phyloP scores from a whole-genome alignment of 768 basidiomycete species.

The Lentinula guzmanii region DNA sequence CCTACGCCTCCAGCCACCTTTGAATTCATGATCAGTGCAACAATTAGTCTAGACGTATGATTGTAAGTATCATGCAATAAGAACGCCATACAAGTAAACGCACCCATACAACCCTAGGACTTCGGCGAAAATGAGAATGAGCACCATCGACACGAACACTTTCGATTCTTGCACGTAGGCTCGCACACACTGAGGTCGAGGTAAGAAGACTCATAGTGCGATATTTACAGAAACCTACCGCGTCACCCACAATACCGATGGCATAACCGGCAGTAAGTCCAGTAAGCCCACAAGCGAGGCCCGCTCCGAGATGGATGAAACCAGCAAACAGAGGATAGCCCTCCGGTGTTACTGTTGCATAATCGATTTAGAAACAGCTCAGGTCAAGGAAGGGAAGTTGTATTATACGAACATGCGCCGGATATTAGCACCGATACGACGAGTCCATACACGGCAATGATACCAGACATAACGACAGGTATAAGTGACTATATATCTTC shows the following conservation, averaged over 20 bases:
- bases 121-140: conserved; percentile 91
- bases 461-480: conserved; percentile 97
- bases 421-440: conserved; percentile 93
- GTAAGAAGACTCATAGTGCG: conserved; percentile 6
- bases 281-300: conserved; percentile 85
- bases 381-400: neutral
- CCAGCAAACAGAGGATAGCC: conserved; percentile 83
- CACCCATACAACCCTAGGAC: conserved; percentile 87
- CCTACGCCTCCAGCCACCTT: conserved; percentile 40
- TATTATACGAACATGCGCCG: conserved; percentile 40
- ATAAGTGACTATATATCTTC: conserved; percentile 66
- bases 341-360: conserved; percentile 47
- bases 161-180: conserved; percentile 88
- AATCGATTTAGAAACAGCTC: conserved; percentile 2
- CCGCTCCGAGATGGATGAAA: conserved; percentile 89
- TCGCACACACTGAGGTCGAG: conserved; percentile 66
- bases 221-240: conserved; percentile 45
- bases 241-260: conserved; percentile 90
- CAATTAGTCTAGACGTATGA: conserved; percentile 52
- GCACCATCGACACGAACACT: conserved; percentile 93
- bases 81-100: conserved; percentile 16
- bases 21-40: conserved; percentile 90
- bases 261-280: conserved; percentile 93
- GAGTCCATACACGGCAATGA: conserved; percentile 95
- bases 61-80: neutral